These are phyloP conservation scores for Pichia norvegensis DNA, from an alignment of 1,139 yeast genomes.

Conservation along the genomic window DNA sequence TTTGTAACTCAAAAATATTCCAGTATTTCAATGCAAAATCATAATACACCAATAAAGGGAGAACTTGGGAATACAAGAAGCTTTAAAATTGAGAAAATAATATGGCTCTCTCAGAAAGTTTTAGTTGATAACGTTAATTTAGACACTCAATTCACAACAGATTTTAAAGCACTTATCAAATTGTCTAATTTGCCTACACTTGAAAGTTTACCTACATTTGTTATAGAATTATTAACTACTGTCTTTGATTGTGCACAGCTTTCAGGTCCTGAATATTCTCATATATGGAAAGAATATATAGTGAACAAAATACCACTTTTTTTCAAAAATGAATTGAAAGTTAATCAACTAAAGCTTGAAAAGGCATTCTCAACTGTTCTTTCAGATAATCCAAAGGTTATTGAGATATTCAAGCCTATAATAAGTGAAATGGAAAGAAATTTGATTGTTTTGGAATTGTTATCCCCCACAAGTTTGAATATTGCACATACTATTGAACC, in stretches of 20 bases:
- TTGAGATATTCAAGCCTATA: conserved; percentile 10
- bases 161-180: conserved; percentile 24
- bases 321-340: conserved; percentile 19
- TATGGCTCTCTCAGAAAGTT: conserved; percentile 27
- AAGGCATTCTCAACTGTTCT: conserved; percentile 3
- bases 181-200: conserved; percentile 24
- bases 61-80: conserved; percentile 12
- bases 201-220: conserved; percentile 23
- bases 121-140: conserved; percentile 20
- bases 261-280: conserved; percentile 13
- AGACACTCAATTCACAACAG: conserved; percentile 21
- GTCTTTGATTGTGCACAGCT: conserved; percentile 22
- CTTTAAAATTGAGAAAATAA: conserved; percentile 21
- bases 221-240: conserved; percentile 22
- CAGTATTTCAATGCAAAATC: not conserved
- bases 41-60: not conserved
- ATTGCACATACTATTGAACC: not conserved
- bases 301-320: conserved; percentile 21
- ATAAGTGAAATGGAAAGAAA: conserved; percentile 15
- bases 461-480: conserved; percentile 13
- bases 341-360: conserved; percentile 24
- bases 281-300: conserved; percentile 24
- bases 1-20: not conserved
- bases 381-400: conserved; percentile 8
- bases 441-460: conserved; percentile 19